phyloP scores from a whole-genome alignment of 2,329 filamentous ascomycete species.

The Delphinella strobiligena region DNA sequence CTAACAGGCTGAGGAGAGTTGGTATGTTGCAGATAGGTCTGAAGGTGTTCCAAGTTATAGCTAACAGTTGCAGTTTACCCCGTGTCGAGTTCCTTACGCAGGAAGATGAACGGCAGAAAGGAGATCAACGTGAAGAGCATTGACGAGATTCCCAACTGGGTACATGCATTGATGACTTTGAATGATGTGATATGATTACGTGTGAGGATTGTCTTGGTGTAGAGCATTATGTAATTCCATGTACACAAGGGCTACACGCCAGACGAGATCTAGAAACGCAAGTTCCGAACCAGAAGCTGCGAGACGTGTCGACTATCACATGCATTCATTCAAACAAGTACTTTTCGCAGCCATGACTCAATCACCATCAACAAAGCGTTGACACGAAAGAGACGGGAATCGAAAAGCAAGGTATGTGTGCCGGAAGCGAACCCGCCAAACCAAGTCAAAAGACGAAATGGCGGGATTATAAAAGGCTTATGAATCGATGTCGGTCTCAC shows the following conservation, averaged over 20 bases:
- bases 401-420: slow-evolving; percentile 4
- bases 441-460: neutral
- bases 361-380: too few relatives aligned
- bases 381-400: too few relatives aligned
- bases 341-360: too few relatives aligned
- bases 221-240: too few relatives aligned
- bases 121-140: slow-evolving; percentile 25
- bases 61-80: slow-evolving; percentile 21
- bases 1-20: slow-evolving; percentile 27
- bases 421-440: slow-evolving; percentile 8
- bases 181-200: too few relatives aligned
- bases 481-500: slow-evolving; percentile 5
- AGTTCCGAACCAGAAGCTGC: too few relatives aligned
- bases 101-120: slow-evolving; percentile 27
- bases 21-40: slow-evolving; percentile 8
- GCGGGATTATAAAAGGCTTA: slow-evolving; percentile 7
- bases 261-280: too few relatives aligned
- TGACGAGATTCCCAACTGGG: slow-evolving; percentile 26
- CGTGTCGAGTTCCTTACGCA: slow-evolving; percentile 22
- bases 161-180: too few relatives aligned
- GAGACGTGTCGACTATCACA: too few relatives aligned
- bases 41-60: neutral
- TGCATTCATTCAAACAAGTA: too few relatives aligned
- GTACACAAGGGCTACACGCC: too few relatives aligned
- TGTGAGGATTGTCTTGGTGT: too few relatives aligned